A percentile compares a stretch with the other conserved stretches of the same genome.
Evolutionary conservation across 768 basidiomycete genomes (phyloP).

Genomic region (Russula foetens): DNA sequence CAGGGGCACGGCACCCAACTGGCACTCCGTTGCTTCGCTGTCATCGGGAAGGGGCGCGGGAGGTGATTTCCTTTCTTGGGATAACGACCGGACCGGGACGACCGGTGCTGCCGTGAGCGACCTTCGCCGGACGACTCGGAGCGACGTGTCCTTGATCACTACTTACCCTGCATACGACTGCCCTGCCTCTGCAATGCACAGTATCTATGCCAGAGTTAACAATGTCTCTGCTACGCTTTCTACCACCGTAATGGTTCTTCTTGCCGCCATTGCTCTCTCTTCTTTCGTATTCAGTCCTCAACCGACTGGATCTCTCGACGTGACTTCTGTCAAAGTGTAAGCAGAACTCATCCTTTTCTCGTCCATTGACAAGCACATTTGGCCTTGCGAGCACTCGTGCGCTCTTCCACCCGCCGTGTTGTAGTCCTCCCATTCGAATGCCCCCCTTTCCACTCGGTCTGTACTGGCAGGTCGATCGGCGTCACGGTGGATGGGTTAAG

Average conservation of each 20-base stretch:
- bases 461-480: background rate
- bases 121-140: too few species aligned
- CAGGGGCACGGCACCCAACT: background rate
- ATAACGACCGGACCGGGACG: background rate
- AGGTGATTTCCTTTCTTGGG: conserved; percentile 1
- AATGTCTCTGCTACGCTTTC: conserved; percentile 67
- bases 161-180: background rate
- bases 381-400: background rate
- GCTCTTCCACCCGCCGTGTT: background rate
- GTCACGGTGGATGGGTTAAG: conserved; percentile 3
- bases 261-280: conserved; percentile 64
- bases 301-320: conserved; percentile 47
- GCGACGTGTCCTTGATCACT: conserved; percentile 10
- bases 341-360: conserved; percentile 21
- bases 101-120: background rate
- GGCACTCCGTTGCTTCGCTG: too few species aligned
- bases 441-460: background rate
- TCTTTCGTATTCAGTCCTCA: conserved; percentile 56
- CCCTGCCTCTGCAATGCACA: conserved; percentile 48
- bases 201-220: conserved; percentile 59
- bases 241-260: conserved; percentile 63
- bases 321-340: conserved; percentile 73
- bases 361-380: background rate
- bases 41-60: conserved; percentile 1
- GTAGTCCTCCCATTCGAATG: background rate